Evolutionary conservation across 139 green algal genomes (phyloP), one percentile per base, ranked within the genome.

Genomic region (Diplosphaera chodatii): DNA sequence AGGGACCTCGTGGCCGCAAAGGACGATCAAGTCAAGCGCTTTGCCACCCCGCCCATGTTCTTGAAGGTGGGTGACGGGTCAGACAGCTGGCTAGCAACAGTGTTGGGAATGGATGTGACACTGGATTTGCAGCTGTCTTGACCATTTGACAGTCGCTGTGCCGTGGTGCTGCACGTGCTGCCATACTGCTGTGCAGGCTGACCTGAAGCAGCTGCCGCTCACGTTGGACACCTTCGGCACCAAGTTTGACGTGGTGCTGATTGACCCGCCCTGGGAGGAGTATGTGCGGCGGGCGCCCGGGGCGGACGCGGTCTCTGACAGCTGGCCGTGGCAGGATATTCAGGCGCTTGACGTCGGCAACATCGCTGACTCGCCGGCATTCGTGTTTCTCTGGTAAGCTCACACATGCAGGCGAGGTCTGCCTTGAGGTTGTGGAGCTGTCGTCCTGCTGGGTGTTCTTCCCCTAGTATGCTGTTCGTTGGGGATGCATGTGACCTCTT

Each of bases 221-320:
- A 74, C 25, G 16, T 55, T 73, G 30, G 77, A 85, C 20, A 85
- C 80, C 0, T 89, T 93, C 69, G 87, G 87, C 55, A 93, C 87
- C 37, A 90, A 88, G 66, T 93, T 93, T 82, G 90, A 96, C 73
- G 88, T 93, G 29, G 89, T 93, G 37, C 67, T 96, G 32, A 80
- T 96, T 3, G 90, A 96, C 74, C 90, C 90, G 2, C 90, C 90
- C 5, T 94, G 89, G 90, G 86, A 92, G 70, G 90, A 96, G 78
- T 96, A 96, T 76, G 84, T 84, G 55, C 74, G 87, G 27, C 70
- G 90, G 20, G 89, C 86, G 23, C 89, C 90, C 18, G 80, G 84
- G 8, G 66, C 92, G 31, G 82, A 68, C 1, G 81, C 48, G 13
- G 48, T 90, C 41, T 31, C 68, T 18, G 79, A 87, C 40, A 72